Evolutionary conservation across 768 basidiomycete species (phyloP).

Genomic region (Mycena crocata): DNA sequence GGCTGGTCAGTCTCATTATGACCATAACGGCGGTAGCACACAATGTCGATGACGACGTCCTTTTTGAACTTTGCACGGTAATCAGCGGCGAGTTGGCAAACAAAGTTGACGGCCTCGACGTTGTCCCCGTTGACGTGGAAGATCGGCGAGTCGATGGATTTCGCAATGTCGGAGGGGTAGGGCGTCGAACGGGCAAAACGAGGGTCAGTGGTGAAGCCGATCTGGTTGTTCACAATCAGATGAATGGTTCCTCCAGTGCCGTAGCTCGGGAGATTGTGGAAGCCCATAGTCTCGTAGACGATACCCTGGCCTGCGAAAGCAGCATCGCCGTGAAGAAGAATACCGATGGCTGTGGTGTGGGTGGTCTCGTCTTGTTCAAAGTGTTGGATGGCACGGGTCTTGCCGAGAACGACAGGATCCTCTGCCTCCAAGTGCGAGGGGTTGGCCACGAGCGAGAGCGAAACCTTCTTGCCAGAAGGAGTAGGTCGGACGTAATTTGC

Average conservation of each 20-base stretch:
- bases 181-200: constrained; percentile 97
- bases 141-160: constrained; percentile 97
- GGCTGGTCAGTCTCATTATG: constrained; percentile 99
- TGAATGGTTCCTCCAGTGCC: constrained; percentile 99
- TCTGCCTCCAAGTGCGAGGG: constrained; percentile 98
- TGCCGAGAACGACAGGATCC: constrained; percentile 98
- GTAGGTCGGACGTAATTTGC: constrained; percentile 99
- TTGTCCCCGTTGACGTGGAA: constrained; percentile 99
- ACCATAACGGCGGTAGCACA: constrained; percentile 99
- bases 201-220: constrained; percentile 99
- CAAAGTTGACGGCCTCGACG: constrained; percentile 97
- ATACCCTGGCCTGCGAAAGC: constrained; percentile 98
- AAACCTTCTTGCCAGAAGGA: constrained; percentile 97
- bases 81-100: constrained; percentile 97
- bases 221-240: constrained; percentile 98
- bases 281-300: constrained; percentile 99
- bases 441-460: constrained; percentile 97
- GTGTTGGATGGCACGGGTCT: constrained; percentile 97
- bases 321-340: constrained; percentile 97
- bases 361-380: constrained; percentile 87
- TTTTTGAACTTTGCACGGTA: constrained; percentile 99
- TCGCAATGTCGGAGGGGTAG: constrained; percentile 98
- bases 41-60: constrained; percentile 98
- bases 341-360: constrained; percentile 91
- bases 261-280: constrained; percentile 94